Evolutionary conservation across 2,329 filamentous ascomycete species (phyloP).

Genomic region (Arthroderma sp.): DNA sequence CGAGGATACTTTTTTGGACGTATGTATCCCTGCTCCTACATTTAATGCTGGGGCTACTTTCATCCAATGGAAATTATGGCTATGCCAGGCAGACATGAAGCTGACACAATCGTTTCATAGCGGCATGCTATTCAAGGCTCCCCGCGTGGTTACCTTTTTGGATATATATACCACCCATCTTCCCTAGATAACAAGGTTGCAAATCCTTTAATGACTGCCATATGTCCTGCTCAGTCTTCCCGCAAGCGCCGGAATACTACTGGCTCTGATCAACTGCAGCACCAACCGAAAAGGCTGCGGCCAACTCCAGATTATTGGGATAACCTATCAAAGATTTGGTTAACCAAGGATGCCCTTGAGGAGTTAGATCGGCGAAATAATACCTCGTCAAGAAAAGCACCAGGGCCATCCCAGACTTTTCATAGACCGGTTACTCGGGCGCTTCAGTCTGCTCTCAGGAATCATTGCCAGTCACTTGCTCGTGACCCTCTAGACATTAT

Average conservation of each 20-base stretch:
- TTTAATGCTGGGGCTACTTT: no score
- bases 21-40: no score
- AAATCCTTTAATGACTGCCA: no score
- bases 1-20: no score
- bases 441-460: constrained; percentile 7
- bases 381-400: background rate
- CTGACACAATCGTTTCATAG: no score
- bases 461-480: constrained; percentile 5
- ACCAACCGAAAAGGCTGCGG: background rate
- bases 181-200: no score
- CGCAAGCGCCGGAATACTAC: background rate
- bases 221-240: background rate
- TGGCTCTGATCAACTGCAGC: background rate
- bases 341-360: constrained; percentile 16
- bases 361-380: constrained; percentile 18
- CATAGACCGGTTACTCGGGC: constrained; percentile 10
- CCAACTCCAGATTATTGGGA: constrained; percentile 15
- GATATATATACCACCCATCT: no score
- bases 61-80: no score
- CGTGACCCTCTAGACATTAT: constrained; percentile 1
- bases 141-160: no score
- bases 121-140: no score
- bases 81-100: no score
- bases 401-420: background rate
- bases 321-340: constrained; percentile 17